Conservation (phyloP, 805 yeast genomes). For the Pichia sporocuriosa region DNA sequence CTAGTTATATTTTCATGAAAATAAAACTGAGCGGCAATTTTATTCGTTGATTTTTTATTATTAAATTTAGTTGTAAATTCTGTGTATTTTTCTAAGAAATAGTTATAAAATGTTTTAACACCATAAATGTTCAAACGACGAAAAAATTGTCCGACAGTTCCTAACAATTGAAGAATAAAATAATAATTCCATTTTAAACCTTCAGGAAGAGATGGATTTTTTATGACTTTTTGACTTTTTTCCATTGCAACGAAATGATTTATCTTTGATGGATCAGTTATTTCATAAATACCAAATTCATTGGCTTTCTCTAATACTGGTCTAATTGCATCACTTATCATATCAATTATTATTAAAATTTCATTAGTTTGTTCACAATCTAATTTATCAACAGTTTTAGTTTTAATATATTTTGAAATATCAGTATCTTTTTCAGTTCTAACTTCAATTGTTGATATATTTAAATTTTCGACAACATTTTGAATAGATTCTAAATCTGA, state of each 20-base stretch:
- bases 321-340: constrained; percentile 54
- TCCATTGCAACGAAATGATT: constrained; percentile 69
- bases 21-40: constrained; percentile 56
- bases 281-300: constrained; percentile 53
- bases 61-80: constrained; percentile 55
- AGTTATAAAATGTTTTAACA: constrained; percentile 62
- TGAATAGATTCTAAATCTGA: constrained; percentile 84
- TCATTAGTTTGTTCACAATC: constrained; percentile 48
- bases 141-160: constrained; percentile 65
- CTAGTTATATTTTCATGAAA: constrained; percentile 41
- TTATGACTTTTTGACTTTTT: constrained; percentile 50
- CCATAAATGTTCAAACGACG: constrained; percentile 77
- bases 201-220: constrained; percentile 51
- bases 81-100: constrained; percentile 50
- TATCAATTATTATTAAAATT: constrained; percentile 47
- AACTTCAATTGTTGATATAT: constrained; percentile 72
- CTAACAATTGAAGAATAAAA: constrained; percentile 54
- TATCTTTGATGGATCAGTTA: constrained; percentile 58
- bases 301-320: constrained; percentile 63
- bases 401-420: constrained; percentile 69
- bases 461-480: constrained; percentile 65
- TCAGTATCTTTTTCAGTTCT: constrained; percentile 83
- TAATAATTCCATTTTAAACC: constrained; percentile 70
- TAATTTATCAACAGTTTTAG: constrained; percentile 53
- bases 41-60: constrained; percentile 53